Percentiles rank a stretch among this genome's conserved stretches.
Conservation (phyloP, 371 early-diverging fungal species). For the Mortierella sp. region DNA sequence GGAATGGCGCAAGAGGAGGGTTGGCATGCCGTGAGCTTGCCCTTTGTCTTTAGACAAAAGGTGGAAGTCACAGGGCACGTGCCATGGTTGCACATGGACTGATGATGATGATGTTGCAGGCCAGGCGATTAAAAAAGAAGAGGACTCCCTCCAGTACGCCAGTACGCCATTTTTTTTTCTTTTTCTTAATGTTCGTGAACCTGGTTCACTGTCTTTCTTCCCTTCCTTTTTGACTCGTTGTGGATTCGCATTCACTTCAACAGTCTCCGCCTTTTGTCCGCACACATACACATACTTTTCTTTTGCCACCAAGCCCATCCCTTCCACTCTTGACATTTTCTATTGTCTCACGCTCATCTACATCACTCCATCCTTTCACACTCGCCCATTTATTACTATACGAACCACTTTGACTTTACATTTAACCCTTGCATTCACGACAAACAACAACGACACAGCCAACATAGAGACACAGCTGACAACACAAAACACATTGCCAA, state of each 20-base stretch:
- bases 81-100: neutral
- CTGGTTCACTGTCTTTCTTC: neutral
- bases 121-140: slow-evolving; percentile 7
- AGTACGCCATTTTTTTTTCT: neutral
- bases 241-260: neutral
- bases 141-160: too few species aligned
- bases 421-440: neutral
- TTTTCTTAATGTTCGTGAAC: neutral
- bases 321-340: neutral
- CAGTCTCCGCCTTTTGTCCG: neutral
- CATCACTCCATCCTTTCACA: neutral
- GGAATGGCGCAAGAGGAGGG: neutral
- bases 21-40: neutral
- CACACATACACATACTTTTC: neutral
- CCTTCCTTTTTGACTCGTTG: neutral
- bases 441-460: neutral
- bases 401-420: neutral
- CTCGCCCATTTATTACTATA: neutral
- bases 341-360: neutral
- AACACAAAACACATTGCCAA: neutral
- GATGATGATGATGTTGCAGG: neutral
- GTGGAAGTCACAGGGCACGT: slow-evolving; percentile 1
- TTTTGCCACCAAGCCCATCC: neutral
- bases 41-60: too few species aligned
- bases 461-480: neutral